Conservation (phyloP, 148 eudicot genomes). For the Silene uniflora region DNA sequence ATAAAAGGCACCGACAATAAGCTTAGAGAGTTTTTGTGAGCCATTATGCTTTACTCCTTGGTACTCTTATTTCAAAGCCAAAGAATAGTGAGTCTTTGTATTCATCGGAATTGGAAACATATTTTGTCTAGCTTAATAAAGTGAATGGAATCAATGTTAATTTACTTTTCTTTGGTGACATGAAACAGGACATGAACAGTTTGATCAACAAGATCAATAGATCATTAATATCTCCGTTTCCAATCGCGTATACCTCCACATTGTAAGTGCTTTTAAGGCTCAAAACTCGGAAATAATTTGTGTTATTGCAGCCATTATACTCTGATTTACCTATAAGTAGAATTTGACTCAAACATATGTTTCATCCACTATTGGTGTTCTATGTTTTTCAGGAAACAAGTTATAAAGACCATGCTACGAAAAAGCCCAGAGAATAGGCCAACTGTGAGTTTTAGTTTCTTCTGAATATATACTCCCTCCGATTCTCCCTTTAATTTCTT, state of each 20-base stretch:
- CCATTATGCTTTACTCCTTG: too few species aligned
- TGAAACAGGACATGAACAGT: slow-evolving; percentile 72
- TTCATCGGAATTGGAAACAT: background rate
- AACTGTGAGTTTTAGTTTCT: slow-evolving; percentile 53
- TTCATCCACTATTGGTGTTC: background rate
- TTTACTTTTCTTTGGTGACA: background rate
- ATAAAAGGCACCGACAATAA: too few species aligned
- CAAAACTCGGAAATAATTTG: too few species aligned
- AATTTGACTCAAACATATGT: background rate
- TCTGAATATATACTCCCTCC: background rate
- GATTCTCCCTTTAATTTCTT: background rate
- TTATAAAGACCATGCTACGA: slow-evolving; percentile 89
- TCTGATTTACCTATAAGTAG: too few species aligned
- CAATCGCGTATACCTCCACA: slow-evolving; percentile 65
- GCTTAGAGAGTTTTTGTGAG: too few species aligned
- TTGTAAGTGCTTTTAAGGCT: slow-evolving; percentile 49
- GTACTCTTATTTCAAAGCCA: too few species aligned
- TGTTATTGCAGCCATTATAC: too few species aligned
- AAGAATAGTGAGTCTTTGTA: too few species aligned
- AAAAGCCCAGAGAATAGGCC: slow-evolving; percentile 95
- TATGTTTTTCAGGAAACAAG: slow-evolving; percentile 65
- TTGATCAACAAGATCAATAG: slow-evolving; percentile 88
- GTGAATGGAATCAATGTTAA: background rate
- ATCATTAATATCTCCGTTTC: slow-evolving; percentile 71
- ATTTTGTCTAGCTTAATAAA: background rate